Base-by-base conservation (phyloP, 1,284 basidiomycete species). In the Rhizopogon parksii region DNA sequence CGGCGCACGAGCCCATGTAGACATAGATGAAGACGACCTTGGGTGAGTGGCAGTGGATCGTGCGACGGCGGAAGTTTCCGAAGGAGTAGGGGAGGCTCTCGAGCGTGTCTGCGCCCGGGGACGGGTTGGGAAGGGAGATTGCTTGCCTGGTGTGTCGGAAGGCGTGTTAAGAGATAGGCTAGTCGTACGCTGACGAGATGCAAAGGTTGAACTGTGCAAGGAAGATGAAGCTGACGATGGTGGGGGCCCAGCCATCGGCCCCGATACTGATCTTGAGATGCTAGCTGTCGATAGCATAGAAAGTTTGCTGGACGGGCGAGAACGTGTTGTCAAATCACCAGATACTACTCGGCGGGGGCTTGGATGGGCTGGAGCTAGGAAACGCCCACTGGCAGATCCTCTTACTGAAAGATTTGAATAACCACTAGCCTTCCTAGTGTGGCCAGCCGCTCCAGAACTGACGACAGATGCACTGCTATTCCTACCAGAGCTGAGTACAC, bases 121-220 rank as follows among this genome's bases (percentile, higher is more conserved):
- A 32, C 72, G 72, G 38, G 68, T 63, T 40, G 68, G 59, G 19
- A 65, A 55, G 40, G 71, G 66, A 38, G 69, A 59, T 35, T 66
- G 65, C 15, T 63, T 65, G 12, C 64, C 56, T 15, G 74, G 67
- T 36, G 64, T 71, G 17, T 71, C 37, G 12, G 30, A 54, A 11
- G 66, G 63, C 32, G 68, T 64, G 49, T 55, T 65, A 2, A 75
- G 73, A 0, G 79, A 75, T 39, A 84, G 64, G 61, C 88, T 89
- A 35, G 73, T 68, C 15, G 86, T 88, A 25, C 88, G 75, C 59
- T 91, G 88, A 30, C 88, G 78, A n/a, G 88, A 91, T 36, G 88
- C 77, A 64, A 82, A 89, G 3, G 88, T 91, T 2, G 88, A 76
- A 17, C 71, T 72, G 55, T 78, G 76, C 32, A 86, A 51, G 14